Evolutionary conservation across 164 flowering plant species (phyloP).

Genomic region (Annona squamosa): DNA sequence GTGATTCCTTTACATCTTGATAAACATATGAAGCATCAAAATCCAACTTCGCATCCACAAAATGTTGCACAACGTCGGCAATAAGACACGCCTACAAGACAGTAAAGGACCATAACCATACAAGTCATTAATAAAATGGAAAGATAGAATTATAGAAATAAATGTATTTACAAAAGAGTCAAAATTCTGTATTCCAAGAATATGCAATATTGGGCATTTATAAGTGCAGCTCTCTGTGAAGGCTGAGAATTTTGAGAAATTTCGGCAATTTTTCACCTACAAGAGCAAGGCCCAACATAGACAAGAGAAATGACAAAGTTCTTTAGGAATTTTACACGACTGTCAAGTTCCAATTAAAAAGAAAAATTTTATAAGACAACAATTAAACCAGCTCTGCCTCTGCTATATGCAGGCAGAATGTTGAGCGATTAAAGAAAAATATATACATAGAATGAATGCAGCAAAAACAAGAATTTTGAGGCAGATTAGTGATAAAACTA

Average conservation of each 20-base stretch:
- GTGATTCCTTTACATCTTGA: slow-evolving; percentile 84
- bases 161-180: background rate
- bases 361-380: background rate
- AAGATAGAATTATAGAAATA: background rate
- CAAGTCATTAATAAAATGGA: slow-evolving; percentile 3
- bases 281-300: background rate
- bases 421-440: background rate
- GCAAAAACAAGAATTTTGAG: background rate
- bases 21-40: slow-evolving; percentile 86
- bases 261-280: too few species aligned
- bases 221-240: too few species aligned
- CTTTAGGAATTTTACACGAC: background rate
- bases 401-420: background rate
- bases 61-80: slow-evolving; percentile 90
- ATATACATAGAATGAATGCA: background rate
- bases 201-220: too few species aligned
- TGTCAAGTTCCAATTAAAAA: background rate
- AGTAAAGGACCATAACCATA: slow-evolving; percentile 4
- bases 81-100: slow-evolving; percentile 33
- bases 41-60: slow-evolving; percentile 90
- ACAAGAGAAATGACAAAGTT: background rate
- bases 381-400: background rate
- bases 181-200: too few species aligned
- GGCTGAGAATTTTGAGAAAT: too few species aligned
- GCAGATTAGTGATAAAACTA: background rate